A percentile compares a stretch with the other conserved stretches of the same genome.
These are phyloP conservation scores for Penicillium hesseltinei DNA, from an alignment of 2,329 filamentous ascomycete genomes.

Conservation along the genomic window DNA sequence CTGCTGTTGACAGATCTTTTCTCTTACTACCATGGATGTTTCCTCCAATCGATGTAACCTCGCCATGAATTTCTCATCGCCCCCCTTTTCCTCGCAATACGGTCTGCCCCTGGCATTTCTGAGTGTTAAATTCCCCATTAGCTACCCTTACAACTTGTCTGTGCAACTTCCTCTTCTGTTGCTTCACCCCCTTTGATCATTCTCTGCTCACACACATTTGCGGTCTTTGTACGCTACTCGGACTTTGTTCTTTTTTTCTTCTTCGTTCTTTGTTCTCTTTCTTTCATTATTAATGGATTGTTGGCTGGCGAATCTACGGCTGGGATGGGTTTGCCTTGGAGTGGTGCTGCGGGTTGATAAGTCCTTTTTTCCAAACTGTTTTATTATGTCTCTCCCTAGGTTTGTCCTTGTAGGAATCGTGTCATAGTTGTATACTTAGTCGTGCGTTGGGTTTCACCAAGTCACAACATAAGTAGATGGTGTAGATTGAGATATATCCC, in stretches of 20 bases:
- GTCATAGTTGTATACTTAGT: neutral
- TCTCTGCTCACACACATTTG: constrained; percentile 17
- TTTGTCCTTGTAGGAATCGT: neutral
- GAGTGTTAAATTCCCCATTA: neutral
- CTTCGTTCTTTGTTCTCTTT: constrained; percentile 16
- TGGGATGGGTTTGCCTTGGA: constrained; percentile 28
- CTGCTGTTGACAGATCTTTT: constrained; percentile 7
- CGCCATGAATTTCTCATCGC: neutral
- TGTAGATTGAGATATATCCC: neutral
- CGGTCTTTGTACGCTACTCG: constrained; percentile 3
- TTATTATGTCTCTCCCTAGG: neutral
- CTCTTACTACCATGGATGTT: constrained; percentile 2
- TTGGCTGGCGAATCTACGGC: constrained; percentile 32
- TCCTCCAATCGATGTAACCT: constrained; percentile 3
- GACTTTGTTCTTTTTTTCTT: constrained; percentile 9
- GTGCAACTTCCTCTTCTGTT: neutral
- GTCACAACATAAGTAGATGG: neutral
- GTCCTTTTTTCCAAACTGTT: neutral
- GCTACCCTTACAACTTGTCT: neutral
- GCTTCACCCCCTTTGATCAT: constrained; percentile 6
- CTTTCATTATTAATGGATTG: constrained; percentile 27
- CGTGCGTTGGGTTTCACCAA: neutral
- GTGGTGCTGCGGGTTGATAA: constrained; percentile 28
- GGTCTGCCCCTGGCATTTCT: neutral
- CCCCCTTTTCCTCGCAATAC: neutral